phyloP scores from a whole-genome alignment of 305 asterid genomes.

The Plantago coronopus region DNA sequence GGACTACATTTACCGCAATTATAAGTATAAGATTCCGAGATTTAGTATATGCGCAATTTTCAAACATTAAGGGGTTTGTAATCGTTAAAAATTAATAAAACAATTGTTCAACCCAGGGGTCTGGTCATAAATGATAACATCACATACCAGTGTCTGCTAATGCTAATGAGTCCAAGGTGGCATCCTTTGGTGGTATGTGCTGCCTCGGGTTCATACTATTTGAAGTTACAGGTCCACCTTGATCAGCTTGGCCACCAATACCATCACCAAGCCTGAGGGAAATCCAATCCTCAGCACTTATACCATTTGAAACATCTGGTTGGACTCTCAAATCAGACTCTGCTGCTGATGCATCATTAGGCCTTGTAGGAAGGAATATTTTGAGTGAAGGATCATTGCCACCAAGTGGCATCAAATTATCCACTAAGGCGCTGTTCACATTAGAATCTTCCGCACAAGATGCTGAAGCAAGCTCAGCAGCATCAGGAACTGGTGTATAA shows the following conservation, averaged over 20 bases:
- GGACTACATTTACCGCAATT: background rate
- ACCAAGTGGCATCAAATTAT: conserved; percentile 58
- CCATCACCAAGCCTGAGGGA: conserved; percentile 87
- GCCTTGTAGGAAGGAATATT: conserved; percentile 86
- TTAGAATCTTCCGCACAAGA: conserved; percentile 41
- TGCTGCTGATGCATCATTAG: conserved; percentile 45
- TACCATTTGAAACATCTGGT: conserved; percentile 60
- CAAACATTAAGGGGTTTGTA: background rate
- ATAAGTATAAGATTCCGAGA: background rate
- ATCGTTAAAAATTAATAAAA: background rate
- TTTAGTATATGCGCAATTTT: background rate
- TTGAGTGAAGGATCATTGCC: conserved; percentile 83
- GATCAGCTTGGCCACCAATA: conserved; percentile 45
- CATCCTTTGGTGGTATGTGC: conserved; percentile 43
- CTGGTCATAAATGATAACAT: background rate
- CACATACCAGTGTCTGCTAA: conserved; percentile 63
- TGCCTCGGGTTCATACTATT: conserved; percentile 50
- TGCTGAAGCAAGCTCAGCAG: conserved; percentile 41
- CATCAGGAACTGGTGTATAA: conserved; percentile 44
- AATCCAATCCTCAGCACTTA: conserved; percentile 71
- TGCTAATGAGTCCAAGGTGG: conserved; percentile 52
- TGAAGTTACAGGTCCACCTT: conserved; percentile 40
- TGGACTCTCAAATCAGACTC: conserved; percentile 55
- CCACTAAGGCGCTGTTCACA: conserved; percentile 54
- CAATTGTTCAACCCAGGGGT: background rate